These are phyloP conservation scores for Tylopilus sp. DNA, from an alignment of 768 basidiomycete species.

Conservation along the genomic window DNA sequence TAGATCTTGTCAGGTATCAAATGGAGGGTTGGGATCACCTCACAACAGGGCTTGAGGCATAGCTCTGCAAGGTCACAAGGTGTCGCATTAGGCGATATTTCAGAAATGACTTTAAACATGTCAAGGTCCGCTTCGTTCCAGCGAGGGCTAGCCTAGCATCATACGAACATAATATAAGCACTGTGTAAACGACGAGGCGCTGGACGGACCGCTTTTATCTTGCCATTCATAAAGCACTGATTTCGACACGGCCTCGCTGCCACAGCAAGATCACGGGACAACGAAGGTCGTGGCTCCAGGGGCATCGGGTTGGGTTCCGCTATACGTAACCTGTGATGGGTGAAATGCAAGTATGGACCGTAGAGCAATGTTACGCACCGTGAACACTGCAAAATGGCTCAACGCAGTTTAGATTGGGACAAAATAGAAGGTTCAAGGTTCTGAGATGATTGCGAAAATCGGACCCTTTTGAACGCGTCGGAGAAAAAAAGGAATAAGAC, in stretches of 20 bases:
- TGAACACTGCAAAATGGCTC: slow-evolving; percentile 50
- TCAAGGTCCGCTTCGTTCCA: slow-evolving; percentile 42
- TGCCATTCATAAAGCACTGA: slow-evolving; percentile 25
- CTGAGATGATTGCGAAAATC: slow-evolving; percentile 29
- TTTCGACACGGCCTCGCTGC: slow-evolving; percentile 23
- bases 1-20: background rate
- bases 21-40: slow-evolving; percentile 36
- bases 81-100: slow-evolving; percentile 41
- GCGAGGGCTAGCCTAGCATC: slow-evolving; percentile 32
- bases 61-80: slow-evolving; percentile 56
- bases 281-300: background rate
- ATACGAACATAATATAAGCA: background rate
- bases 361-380: slow-evolving; percentile 30
- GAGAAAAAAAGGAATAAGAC: slow-evolving; percentile 11
- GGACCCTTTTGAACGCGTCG: slow-evolving; percentile 6
- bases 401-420: slow-evolving; percentile 49
- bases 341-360: slow-evolving; percentile 11
- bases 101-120: slow-evolving; percentile 37
- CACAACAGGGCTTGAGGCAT: slow-evolving; percentile 55
- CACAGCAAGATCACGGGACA: slow-evolving; percentile 1
- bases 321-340: slow-evolving; percentile 14
- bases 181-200: background rate
- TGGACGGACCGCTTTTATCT: slow-evolving; percentile 12
- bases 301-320: slow-evolving; percentile 24
- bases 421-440: slow-evolving; percentile 43